These are phyloP conservation scores for Pseudogymnoascus sp. DNA, from an alignment of 2,329 filamentous ascomycete genomes.

Conservation along the genomic window DNA sequence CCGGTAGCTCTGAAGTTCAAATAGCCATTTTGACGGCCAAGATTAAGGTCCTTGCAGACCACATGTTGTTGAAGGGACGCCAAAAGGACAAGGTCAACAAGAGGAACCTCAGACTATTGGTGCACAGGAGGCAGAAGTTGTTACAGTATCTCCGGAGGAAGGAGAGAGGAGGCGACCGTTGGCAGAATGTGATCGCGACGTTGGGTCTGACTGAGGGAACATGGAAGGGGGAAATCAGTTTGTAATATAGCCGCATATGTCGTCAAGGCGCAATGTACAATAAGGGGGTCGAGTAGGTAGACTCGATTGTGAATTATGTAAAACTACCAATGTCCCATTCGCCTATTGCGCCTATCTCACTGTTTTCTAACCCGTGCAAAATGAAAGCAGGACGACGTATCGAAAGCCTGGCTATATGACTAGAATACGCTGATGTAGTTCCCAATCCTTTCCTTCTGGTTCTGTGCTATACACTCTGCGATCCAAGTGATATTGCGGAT, in stretches of 20 bases:
- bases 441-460: conserved; percentile 96
- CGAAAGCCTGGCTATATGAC: conserved; percentile 18
- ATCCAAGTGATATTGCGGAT: conserved; percentile 99
- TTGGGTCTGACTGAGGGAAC: conserved; percentile 80
- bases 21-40: conserved; percentile 91
- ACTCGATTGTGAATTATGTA: conserved; percentile 8
- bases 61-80: conserved; percentile 57
- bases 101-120: conserved; percentile 74
- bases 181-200: conserved; percentile 75
- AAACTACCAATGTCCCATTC: conserved; percentile 6
- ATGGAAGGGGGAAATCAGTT: conserved; percentile 81
- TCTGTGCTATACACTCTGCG: conserved; percentile 97
- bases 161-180: conserved; percentile 84
- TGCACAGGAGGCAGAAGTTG: conserved; percentile 83
- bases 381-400: conserved; percentile 2
- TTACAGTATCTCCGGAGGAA: conserved; percentile 79
- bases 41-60: conserved; percentile 71
- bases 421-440: conserved; percentile 99
- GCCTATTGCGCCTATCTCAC: conserved; percentile 1
- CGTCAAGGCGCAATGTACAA: conserved; percentile 19
- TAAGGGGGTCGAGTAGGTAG: conserved; percentile 12
- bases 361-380: conserved; percentile 5
- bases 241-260: conserved; percentile 40
- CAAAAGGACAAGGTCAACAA: conserved; percentile 92
- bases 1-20: conserved; percentile 94